Conservation (phyloP, 192 early-diverging fungal genomes). For the Coemansia sp. region DNA sequence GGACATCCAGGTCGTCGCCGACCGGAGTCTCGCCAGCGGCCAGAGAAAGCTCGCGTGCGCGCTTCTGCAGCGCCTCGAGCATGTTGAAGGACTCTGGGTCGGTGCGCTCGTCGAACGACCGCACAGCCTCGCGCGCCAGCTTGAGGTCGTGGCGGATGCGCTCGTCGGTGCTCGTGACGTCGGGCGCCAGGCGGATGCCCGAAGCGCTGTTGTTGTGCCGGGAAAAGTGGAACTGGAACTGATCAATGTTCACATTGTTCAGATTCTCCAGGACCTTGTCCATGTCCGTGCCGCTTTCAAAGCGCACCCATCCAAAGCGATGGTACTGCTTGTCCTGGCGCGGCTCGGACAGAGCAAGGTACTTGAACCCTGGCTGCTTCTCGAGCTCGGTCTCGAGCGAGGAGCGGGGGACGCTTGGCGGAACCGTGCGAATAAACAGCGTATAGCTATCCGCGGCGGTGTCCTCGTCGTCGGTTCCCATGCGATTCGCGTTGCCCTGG, state of each 20-base stretch:
- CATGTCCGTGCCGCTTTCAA: conserved; percentile 82
- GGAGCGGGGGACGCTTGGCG: conserved; percentile 62
- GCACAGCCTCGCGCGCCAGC: conserved; percentile 55
- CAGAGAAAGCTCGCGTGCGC: conserved; percentile 30
- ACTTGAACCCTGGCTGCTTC: conserved; percentile 75
- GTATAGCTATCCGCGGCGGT: conserved; percentile 46
- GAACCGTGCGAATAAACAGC: conserved; percentile 82
- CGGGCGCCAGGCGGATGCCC: conserved; percentile 60
- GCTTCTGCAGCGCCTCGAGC: conserved; percentile 30
- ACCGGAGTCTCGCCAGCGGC: conserved; percentile 31
- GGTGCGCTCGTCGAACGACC: conserved; percentile 41
- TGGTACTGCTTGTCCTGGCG: conserved; percentile 76
- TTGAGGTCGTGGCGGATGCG: conserved; percentile 74
- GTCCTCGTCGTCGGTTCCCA: conserved; percentile 41
- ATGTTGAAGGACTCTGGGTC: conserved; percentile 35
- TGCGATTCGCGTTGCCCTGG: conserved; percentile 19
- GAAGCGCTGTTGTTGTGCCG: conserved; percentile 39
- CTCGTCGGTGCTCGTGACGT: conserved; percentile 63
- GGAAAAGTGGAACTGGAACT: conserved; percentile 56
- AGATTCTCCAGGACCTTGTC: conserved; percentile 62
- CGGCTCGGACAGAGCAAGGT: conserved; percentile 83
- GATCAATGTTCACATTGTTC: conserved; percentile 57
- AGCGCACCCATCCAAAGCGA: conserved; percentile 91
- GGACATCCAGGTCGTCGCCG: conserved; percentile 55
- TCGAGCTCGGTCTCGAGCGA: conserved; percentile 63